Percentiles rank a stretch among this genome's conserved stretches.
These are phyloP conservation scores for Apiotrichum veenhuisii DNA, from an alignment of 1,284 basidiomycete species.

Conservation along the genomic window DNA sequence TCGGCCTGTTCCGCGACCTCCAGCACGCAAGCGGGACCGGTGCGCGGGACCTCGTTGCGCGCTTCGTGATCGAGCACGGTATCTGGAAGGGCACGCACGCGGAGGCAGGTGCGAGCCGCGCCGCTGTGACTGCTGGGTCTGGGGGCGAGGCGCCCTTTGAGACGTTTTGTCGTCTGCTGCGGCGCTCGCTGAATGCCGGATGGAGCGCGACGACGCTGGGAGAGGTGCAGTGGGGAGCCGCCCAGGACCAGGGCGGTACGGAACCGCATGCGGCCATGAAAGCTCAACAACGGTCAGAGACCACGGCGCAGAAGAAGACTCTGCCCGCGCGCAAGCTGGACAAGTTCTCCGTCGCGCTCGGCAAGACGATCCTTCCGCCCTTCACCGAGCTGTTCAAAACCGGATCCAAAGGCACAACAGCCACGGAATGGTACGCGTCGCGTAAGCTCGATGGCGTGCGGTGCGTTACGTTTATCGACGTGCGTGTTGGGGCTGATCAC, in stretches of 20 bases:
- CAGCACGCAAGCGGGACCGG: constrained; percentile 21
- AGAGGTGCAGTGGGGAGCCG: constrained; percentile 27
- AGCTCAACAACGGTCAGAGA: too few relatives aligned
- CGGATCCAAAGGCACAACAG: neutral
- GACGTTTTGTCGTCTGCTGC: constrained; percentile 34
- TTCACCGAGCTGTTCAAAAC: neutral
- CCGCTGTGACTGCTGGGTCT: neutral
- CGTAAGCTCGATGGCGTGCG: constrained; percentile 48
- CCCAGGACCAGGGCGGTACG: too few relatives aligned
- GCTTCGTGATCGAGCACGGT: constrained; percentile 23
- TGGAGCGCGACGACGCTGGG: constrained; percentile 30
- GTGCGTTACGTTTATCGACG: constrained; percentile 37
- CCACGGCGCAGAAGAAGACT: neutral
- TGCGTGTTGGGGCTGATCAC: constrained; percentile 20
- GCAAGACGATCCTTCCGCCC: neutral
- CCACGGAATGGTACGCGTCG: constrained; percentile 36
- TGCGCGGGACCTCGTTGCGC: constrained; percentile 17
- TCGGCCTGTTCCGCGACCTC: constrained; percentile 20
- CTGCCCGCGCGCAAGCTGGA: neutral
- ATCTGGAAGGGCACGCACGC: neutral
- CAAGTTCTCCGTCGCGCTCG: neutral
- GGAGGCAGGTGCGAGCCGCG: neutral
- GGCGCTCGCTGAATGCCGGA: constrained; percentile 38
- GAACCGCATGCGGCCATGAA: too few relatives aligned
- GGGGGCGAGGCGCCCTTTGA: neutral